Conservation (phyloP, 164 flowering plant species). For the Berberis vulgaris region DNA sequence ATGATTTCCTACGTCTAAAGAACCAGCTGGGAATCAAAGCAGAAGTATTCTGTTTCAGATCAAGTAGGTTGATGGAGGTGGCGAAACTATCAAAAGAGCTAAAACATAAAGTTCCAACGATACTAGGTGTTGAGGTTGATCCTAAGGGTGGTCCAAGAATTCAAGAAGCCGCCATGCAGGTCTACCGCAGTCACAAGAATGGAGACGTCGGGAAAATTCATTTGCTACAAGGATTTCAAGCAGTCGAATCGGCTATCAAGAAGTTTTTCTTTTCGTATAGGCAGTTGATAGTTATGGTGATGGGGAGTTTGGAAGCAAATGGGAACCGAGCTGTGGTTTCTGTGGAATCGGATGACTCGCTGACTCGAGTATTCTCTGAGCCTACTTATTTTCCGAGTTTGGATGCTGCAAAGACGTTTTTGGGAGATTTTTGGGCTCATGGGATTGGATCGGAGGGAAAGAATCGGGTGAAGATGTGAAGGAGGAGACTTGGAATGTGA, state of each 20-base stretch:
- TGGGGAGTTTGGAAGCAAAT: conserved; percentile 83
- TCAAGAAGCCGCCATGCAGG: conserved; percentile 81
- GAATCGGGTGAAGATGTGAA: background rate
- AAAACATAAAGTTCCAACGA: conserved; percentile 66
- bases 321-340: conserved; percentile 25
- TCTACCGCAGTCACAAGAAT: conserved; percentile 34
- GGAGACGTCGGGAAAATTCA: conserved; percentile 43
- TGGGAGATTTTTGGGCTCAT: conserved; percentile 40
- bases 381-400: conserved; percentile 81
- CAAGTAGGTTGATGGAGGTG: conserved; percentile 42
- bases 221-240: conserved; percentile 69
- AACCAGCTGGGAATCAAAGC: conserved; percentile 46
- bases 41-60: conserved; percentile 66
- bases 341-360: conserved; percentile 30
- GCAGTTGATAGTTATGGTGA: conserved; percentile 48
- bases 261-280: conserved; percentile 59
- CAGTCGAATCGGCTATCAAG: conserved; percentile 63
- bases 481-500: background rate
- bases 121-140: conserved; percentile 80
- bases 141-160: conserved; percentile 91
- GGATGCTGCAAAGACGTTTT: conserved; percentile 92
- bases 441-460: conserved; percentile 2
- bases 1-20: conserved; percentile 65
- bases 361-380: conserved; percentile 57
- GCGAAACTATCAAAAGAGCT: conserved; percentile 51